A percentile compares a stretch with the other conserved stretches of the same genome.
phyloP scores from a whole-genome alignment of 371 early-diverging fungal genomes.

The Lichtheimia hyalospora region DNA sequence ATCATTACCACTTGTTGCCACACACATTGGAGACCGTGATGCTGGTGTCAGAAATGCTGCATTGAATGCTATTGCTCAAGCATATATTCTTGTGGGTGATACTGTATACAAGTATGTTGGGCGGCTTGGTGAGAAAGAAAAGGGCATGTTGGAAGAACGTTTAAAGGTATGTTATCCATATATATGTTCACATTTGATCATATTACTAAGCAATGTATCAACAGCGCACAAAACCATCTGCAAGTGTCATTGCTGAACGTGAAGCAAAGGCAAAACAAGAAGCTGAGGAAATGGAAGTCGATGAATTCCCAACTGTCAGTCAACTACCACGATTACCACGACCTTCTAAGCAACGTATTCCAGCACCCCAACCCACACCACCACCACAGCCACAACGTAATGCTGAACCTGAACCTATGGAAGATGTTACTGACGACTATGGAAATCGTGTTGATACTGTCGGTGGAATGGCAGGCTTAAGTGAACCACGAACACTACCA shows the following conservation, averaged over 20 bases:
- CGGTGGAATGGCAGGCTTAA: conserved; percentile 14
- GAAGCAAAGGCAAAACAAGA: conserved; percentile 28
- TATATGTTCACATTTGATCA: background rate
- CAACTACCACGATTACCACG: conserved; percentile 27
- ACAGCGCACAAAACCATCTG: conserved; percentile 40
- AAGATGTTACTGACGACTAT: conserved; percentile 44
- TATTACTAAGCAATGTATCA: background rate
- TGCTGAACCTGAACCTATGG: conserved; percentile 51
- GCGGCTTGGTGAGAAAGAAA: conserved; percentile 78
- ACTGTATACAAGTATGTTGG: conserved; percentile 72
- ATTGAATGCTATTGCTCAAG: conserved; percentile 69
- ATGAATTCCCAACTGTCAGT: conserved; percentile 37
- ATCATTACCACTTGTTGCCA: conserved; percentile 70
- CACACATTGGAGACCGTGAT: conserved; percentile 80
- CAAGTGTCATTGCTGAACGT: conserved; percentile 37
- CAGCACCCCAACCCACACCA: conserved; percentile 17
- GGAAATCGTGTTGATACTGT: conserved; percentile 22
- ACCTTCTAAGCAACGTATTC: conserved; percentile 29
- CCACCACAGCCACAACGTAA: conserved; percentile 17
- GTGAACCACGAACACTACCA: conserved; percentile 13
- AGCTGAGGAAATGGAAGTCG: conserved; percentile 41
- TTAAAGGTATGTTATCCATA: conserved; percentile 53
- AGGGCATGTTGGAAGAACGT: conserved; percentile 74
- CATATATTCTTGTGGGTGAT: conserved; percentile 74
- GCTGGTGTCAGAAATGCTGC: conserved; percentile 80